Evolutionary conservation across 192 early-diverging fungal species (phyloP), one percentile per base, ranked within the genome.

Genomic region (Gryganskiella cystojenkinii): DNA sequence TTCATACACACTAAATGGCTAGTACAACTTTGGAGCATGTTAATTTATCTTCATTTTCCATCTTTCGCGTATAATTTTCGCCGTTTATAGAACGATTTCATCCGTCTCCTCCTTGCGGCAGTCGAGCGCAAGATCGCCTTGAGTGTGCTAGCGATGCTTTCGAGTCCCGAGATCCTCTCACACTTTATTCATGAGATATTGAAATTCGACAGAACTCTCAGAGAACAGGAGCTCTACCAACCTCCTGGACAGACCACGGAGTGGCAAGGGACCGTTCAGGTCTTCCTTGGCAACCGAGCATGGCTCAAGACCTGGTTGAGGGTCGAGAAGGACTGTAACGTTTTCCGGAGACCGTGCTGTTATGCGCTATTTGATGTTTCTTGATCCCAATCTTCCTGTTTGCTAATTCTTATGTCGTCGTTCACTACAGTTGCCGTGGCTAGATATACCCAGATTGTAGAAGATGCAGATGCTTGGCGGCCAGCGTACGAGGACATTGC

Each of bases 261-360:
- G 24, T 86, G 79, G 80, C 65, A 68, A 20, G 80, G 83, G 11
- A 64, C 71, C 20, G 83, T 87, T 24, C 81, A 85, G 11, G 66
- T 82, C 3, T 85, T 91, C n/a, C 80, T 90, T 30, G 67, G 79
- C 31, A 88, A 91, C 17, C 44, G 56, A 15, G 84, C 73, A 20
- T 81, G 87, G 72, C 91, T 91, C 71, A 83, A 84, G 6, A 84
- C 88, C 7, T 94, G 93, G 93, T 74, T 94, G 27, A 80, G 86
- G 43, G 84, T 86, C 4, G 93, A 93, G 61, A 89, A 88, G 40
- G 74, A 83, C 14, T 88, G 87, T 89, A 87, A n/a, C n/a, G n/a
- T n/a, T n/a, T n/a, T n/a, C n/a, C n/a, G n/a, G n/a, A n/a, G n/a
- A n/a, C n/a, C n/a, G n/a, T n/a, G n/a, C n/a, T n/a, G n/a, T n/a